Evolutionary conservation across 164 flowering plant species (phyloP).

Genomic region (Annona cherimola): DNA sequence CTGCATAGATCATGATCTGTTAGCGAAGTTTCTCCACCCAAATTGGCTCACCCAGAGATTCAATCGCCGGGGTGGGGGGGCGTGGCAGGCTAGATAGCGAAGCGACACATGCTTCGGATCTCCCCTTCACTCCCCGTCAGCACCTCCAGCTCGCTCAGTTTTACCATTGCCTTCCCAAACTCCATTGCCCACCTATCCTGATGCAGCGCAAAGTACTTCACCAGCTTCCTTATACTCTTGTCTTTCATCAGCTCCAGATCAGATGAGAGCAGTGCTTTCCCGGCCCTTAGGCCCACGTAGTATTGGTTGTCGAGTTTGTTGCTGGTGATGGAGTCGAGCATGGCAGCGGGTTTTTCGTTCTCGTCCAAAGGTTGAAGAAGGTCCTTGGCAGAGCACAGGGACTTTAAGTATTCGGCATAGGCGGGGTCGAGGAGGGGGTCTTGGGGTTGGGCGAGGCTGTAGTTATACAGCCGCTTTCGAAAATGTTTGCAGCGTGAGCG

Average conservation of each 20-base stretch:
- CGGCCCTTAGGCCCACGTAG: slow-evolving; percentile 7
- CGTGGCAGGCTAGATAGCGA: slow-evolving; percentile 3
- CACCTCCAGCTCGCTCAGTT: slow-evolving; percentile 17
- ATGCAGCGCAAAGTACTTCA: slow-evolving; percentile 6
- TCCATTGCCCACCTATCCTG: background rate
- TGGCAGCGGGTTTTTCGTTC: background rate
- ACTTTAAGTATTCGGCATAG: slow-evolving; percentile 6
- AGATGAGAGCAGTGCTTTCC: slow-evolving; percentile 12
- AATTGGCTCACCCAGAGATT: background rate
- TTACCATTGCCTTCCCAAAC: slow-evolving; percentile 20
- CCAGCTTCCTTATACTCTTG: slow-evolving; percentile 7
- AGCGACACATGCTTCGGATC: slow-evolving; percentile 21
- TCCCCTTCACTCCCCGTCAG: slow-evolving; percentile 21
- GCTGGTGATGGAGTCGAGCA: slow-evolving; percentile 6
- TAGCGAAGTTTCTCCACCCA: background rate
- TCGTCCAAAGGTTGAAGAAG: background rate
- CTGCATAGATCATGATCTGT: too few species aligned
- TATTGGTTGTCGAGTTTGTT: slow-evolving; percentile 9
- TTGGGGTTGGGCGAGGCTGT: background rate
- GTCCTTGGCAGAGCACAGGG: slow-evolving; percentile 5
- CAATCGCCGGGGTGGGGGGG: background rate
- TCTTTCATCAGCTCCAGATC: slow-evolving; percentile 17
- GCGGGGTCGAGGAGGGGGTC: slow-evolving; percentile 12
- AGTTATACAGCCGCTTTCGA: slow-evolving; percentile 12
- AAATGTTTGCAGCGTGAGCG: slow-evolving; percentile 14